phyloP scores from a whole-genome alignment of 148 eudicot genomes.

The Persicaria tinctoria region DNA sequence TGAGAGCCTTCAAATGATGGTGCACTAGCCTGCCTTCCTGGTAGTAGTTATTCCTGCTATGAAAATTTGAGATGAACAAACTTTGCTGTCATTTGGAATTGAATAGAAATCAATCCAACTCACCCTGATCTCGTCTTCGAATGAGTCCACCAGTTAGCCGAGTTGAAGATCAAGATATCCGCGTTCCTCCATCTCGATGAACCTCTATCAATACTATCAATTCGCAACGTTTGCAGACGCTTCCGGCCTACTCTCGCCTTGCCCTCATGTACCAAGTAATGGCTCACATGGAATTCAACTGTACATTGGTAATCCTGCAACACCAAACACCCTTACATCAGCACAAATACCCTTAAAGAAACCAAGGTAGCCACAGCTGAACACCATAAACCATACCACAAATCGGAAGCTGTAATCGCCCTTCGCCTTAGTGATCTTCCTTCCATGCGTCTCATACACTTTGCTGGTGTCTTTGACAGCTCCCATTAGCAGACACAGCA shows the following conservation, averaged over 20 bases:
- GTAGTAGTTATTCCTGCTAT: constrained; percentile 71
- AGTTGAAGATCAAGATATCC: constrained; percentile 85
- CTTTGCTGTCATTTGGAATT: not conserved
- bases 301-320: constrained; percentile 86
- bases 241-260: constrained; percentile 79
- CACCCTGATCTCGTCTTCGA: constrained; percentile 86
- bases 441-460: constrained; percentile 75
- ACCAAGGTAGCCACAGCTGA: not conserved
- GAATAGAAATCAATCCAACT: constrained; percentile 15
- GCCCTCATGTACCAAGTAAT: constrained; percentile 83
- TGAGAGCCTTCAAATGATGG: constrained; percentile 59
- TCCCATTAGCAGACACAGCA: constrained; percentile 78
- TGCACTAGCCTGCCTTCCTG: constrained; percentile 74
- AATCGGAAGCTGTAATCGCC: constrained; percentile 77
- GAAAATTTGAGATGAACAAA: not conserved
- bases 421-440: constrained; percentile 69
- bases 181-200: constrained; percentile 92
- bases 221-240: constrained; percentile 66
- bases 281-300: constrained; percentile 74
- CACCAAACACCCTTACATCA: constrained; percentile 15
- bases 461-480: constrained; percentile 72
- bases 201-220: constrained; percentile 72
- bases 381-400: constrained; percentile 39
- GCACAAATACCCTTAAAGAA: not conserved
- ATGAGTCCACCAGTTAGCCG: constrained; percentile 99